Evolutionary conservation across 352 stramenopile genomes (phyloP), one percentile per base, ranked within the genome.

Genomic region (Pythium oligandrum): DNA sequence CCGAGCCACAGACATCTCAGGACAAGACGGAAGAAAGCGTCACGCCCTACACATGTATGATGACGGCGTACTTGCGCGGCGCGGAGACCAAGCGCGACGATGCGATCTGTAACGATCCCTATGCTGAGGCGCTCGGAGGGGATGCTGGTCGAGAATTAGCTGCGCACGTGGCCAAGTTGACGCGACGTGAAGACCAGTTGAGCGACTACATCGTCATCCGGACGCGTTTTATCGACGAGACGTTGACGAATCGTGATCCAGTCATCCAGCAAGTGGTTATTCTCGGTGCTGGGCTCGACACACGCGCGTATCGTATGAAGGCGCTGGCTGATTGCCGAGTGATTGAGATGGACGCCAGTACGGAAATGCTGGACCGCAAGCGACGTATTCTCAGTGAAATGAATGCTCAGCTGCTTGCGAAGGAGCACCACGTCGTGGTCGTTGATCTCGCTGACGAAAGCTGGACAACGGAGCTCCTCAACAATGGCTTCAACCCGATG

Each of bases 211-310:
- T 83, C 7, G 73, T 73, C 0, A 32, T 86, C 1, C 68, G 73
- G 1, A 63, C 68, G 12, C 64, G 73, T 17, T 78, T 68, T 50
- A 55, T 86, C 12, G 75, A 86, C 47, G 75, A 86, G n/a, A 68
- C 75, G 30, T 47, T 86, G 9, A 17, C 33, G 0, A 46, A 79
- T 17, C 68, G 73, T 6, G 47, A 71, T 38, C n/a, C 53, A 3
- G 52, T 36, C 37, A 78, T 84, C 48, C 61, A 70, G 9, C 75
- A 86, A 40, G 48, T 84, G n/a, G 73, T 86, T 8, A 62, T 86
- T 7, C 59, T 86, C 1, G 75, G 63, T 17, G 62, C 75, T 0
- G 75, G 75, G 0, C 61, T 86, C 2, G 75, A 86, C 48, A 72
- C 66, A 11, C 66, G 75, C 10, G 73, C 64, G n/a, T 84, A 75